These are phyloP conservation scores for Pelargonium myrrhifolium DNA, from an alignment of 441 rosid species.

Conservation along the genomic window DNA sequence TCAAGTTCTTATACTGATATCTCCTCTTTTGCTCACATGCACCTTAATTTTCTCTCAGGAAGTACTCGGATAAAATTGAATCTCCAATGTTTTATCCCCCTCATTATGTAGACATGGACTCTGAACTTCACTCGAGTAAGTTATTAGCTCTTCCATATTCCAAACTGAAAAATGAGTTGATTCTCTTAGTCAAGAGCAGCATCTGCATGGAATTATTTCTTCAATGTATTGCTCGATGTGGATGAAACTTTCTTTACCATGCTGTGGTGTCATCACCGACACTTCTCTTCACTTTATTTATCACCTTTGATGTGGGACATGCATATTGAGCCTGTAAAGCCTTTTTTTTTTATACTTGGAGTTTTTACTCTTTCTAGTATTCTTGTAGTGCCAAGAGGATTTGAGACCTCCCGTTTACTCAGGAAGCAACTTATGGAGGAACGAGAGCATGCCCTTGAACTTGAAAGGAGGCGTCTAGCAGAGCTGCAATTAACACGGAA, in stretches of 20 bases:
- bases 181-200: too few species aligned
- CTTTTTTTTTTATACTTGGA: not conserved
- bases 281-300: not conserved
- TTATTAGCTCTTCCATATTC: not conserved
- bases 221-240: not conserved
- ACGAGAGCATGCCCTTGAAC: slow-evolving; percentile 36
- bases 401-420: slow-evolving; percentile 34
- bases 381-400: slow-evolving; percentile 41
- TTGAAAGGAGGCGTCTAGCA: slow-evolving; percentile 35
- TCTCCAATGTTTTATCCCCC: slow-evolving; percentile 31
- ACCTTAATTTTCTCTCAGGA: slow-evolving; percentile 28
- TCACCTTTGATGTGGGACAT: not conserved
- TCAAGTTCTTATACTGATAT: not conserved
- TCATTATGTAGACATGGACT: slow-evolving; percentile 35
- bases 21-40: not conserved
- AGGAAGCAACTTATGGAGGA: slow-evolving; percentile 46
- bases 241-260: not conserved
- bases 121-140: slow-evolving; percentile 51
- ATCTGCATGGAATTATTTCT: too few species aligned
- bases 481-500: slow-evolving; percentile 33
- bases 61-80: slow-evolving; percentile 46
- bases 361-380: not conserved
- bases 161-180: too few species aligned
- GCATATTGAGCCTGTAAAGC: too few species aligned
- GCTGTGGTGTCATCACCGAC: not conserved